phyloP scores from a whole-genome alignment of 2,329 filamentous ascomycete genomes.

The Monosporascus ibericus region DNA sequence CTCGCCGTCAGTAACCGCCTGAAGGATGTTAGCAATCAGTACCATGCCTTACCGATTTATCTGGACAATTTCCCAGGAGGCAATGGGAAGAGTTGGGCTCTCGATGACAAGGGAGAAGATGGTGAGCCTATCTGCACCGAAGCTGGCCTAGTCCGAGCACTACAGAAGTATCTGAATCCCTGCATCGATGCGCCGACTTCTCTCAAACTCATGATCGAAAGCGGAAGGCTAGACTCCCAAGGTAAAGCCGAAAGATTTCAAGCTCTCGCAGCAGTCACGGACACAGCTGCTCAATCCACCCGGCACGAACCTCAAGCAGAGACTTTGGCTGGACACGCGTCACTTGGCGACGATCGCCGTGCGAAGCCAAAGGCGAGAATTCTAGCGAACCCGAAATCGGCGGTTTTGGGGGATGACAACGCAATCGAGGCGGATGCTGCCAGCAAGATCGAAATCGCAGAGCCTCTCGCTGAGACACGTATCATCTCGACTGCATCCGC shows the following conservation, averaged over 20 bases:
- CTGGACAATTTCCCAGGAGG: constrained; percentile 60
- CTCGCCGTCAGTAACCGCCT: constrained; percentile 52
- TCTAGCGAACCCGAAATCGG: constrained; percentile 4
- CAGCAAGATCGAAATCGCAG: constrained; percentile 37
- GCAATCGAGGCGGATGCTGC: constrained; percentile 19
- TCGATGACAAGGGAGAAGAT: constrained; percentile 49
- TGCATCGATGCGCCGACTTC: constrained; percentile 36
- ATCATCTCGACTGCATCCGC: constrained; percentile 78
- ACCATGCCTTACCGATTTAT: constrained; percentile 74
- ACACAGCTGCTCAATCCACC: constrained; percentile 12
- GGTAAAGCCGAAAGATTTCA: constrained; percentile 32
- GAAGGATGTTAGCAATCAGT: constrained; percentile 61
- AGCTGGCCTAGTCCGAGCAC: constrained; percentile 41
- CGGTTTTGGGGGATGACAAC: constrained; percentile 1
- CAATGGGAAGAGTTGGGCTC: constrained; percentile 59
- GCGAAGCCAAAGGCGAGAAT: constrained; percentile 16
- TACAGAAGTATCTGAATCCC: constrained; percentile 47
- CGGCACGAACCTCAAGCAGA: constrained; percentile 9
- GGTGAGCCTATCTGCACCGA: constrained; percentile 38
- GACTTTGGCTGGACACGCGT: constrained; percentile 20
- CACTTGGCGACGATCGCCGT: constrained; percentile 21
- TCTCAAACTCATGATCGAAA: constrained; percentile 42
- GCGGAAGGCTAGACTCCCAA: constrained; percentile 33
- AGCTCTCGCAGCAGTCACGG: constrained; percentile 16
- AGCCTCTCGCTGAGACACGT: constrained; percentile 51